Evolutionary conservation across 2,329 filamentous ascomycete genomes (phyloP).

Genomic region (Xylariaceae sp.): DNA sequence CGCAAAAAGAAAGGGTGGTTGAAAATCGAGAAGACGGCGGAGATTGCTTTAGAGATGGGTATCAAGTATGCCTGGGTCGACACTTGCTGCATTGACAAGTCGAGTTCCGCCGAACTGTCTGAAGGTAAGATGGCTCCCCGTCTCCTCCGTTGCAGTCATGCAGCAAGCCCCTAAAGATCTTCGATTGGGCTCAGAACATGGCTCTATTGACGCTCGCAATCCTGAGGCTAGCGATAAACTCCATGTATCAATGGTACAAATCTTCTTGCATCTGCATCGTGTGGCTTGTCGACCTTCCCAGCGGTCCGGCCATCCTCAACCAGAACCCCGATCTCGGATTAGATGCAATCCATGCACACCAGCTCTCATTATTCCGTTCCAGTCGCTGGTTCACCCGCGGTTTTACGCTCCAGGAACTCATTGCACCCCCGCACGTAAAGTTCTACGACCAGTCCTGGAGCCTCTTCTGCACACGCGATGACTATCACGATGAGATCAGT

Average conservation of each 20-base stretch:
- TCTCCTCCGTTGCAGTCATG: background rate
- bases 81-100: constrained; percentile 23
- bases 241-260: too few relatives aligned
- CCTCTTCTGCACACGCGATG: constrained; percentile 3
- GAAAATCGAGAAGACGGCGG: constrained; percentile 13
- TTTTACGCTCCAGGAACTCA: constrained; percentile 21
- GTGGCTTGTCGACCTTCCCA: too few relatives aligned
- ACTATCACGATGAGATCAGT: constrained; percentile 2
- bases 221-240: too few relatives aligned
- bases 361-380: too few relatives aligned
- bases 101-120: constrained; percentile 14
- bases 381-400: constrained; percentile 18
- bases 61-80: constrained; percentile 20
- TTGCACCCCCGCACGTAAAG: constrained; percentile 15
- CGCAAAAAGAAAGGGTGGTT: constrained; percentile 1
- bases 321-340: too few relatives aligned
- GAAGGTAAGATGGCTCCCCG: constrained; percentile 5
- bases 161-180: background rate
- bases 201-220: too few relatives aligned
- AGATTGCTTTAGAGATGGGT: constrained; percentile 4
- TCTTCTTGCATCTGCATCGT: too few relatives aligned
- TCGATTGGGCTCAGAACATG: too few relatives aligned
- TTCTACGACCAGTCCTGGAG: constrained; percentile 19
- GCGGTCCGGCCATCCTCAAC: too few relatives aligned
- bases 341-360: too few relatives aligned